A percentile compares a stretch with the other conserved stretches of the same genome.
Evolutionary conservation across 1,284 basidiomycete species (phyloP).

Genomic region (Cryptococcus sp.): DNA sequence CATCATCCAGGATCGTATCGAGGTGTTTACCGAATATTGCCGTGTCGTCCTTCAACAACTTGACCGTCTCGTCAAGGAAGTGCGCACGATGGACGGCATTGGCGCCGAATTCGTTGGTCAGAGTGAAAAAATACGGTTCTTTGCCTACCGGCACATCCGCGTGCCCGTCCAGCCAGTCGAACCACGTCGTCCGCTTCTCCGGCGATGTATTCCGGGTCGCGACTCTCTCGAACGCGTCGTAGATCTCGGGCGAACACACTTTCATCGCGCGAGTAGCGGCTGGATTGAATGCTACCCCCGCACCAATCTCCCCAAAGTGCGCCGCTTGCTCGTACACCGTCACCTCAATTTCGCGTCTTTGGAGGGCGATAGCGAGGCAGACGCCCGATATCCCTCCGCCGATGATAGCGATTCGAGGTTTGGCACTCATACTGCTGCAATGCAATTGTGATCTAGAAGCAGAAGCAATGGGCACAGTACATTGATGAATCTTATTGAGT

Average conservation of each 20-base stretch:
- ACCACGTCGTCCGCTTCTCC: constrained; percentile 10
- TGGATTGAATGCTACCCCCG: constrained; percentile 22
- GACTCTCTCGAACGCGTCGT: constrained; percentile 20
- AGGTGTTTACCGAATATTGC: constrained; percentile 17
- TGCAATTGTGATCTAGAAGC: too few species aligned
- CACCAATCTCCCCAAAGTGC: constrained; percentile 27
- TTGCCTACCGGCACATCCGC: constrained; percentile 13
- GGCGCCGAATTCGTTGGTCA: constrained; percentile 11
- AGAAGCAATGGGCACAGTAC: too few species aligned
- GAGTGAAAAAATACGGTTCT: constrained; percentile 15
- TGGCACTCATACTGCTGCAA: too few species aligned
- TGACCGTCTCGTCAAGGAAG: constrained; percentile 27
- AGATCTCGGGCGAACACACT: constrained; percentile 12
- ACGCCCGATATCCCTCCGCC: constrained; percentile 7
- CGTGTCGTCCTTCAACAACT: constrained; percentile 10
- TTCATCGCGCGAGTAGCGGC: constrained; percentile 22
- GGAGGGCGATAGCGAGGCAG: constrained; percentile 18
- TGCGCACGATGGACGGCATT: constrained; percentile 25
- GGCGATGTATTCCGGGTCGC: constrained; percentile 17
- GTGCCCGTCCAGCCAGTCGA: background rate
- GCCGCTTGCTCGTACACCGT: constrained; percentile 23
- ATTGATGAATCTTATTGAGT: too few species aligned
- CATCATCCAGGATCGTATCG: constrained; percentile 2
- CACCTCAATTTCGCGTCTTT: constrained; percentile 12
- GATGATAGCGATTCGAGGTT: constrained; percentile 3